These are phyloP conservation scores for California macrophylla DNA, from an alignment of 441 rosid species.

Conservation along the genomic window DNA sequence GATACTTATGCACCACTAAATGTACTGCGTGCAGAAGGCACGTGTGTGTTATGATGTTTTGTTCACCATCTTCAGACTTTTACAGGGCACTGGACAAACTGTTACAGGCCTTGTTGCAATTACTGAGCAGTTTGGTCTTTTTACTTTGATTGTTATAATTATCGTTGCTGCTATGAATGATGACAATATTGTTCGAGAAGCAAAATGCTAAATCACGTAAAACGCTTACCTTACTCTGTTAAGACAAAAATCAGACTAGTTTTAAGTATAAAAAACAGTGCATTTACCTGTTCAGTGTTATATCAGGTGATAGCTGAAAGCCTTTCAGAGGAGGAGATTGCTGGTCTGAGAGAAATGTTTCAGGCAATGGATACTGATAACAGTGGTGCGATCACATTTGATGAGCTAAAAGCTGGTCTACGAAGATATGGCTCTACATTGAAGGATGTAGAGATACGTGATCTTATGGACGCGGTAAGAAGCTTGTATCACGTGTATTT, in stretches of 20 bases:
- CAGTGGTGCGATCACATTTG: slow-evolving; percentile 98
- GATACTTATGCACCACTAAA: too few species aligned
- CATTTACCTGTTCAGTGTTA: background rate
- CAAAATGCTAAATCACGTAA: too few species aligned
- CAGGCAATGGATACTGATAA: slow-evolving; percentile 87
- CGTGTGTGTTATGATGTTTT: too few species aligned
- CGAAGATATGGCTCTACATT: slow-evolving; percentile 94
- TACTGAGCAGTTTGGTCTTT: too few species aligned
- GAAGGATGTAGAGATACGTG: slow-evolving; percentile 88
- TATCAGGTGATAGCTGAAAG: slow-evolving; percentile 95
- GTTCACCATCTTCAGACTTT: too few species aligned
- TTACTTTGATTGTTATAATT: too few species aligned
- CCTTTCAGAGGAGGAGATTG: slow-evolving; percentile 99
- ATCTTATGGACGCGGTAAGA: slow-evolving; percentile 95
- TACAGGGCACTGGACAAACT: too few species aligned
- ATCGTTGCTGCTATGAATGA: too few species aligned
- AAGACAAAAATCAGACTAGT: background rate
- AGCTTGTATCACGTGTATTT: background rate
- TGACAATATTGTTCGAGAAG: too few species aligned
- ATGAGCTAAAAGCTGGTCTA: slow-evolving; percentile 96
- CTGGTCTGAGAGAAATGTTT: slow-evolving; percentile 91
- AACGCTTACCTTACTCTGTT: background rate
- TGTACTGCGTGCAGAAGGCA: too few species aligned
- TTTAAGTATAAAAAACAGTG: background rate
- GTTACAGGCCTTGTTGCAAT: too few species aligned